Evolutionary conservation across 495 filamentous ascomycete genomes (phyloP).

Genomic region (Glarea lozoyensis): DNA sequence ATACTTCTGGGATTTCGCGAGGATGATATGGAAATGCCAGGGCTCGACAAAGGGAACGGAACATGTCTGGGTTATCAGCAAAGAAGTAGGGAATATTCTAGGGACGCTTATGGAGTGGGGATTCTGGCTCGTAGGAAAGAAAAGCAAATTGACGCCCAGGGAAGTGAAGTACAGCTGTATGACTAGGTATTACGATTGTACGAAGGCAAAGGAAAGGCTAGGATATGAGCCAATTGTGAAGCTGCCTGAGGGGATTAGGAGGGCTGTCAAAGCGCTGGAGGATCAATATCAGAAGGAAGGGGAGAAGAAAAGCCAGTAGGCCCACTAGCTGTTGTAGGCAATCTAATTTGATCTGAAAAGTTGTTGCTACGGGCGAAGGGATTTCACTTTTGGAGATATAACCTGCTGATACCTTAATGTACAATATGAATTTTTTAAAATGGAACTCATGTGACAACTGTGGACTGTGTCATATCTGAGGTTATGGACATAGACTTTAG

Average conservation of each 20-base stretch:
- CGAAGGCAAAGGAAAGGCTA: constrained; percentile 73
- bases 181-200: constrained; percentile 75
- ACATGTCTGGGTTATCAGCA: constrained; percentile 60
- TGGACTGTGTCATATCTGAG: too few relatives aligned
- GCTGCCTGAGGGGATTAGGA: constrained; percentile 64
- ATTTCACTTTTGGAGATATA: too few relatives aligned
- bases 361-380: too few relatives aligned
- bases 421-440: too few relatives aligned
- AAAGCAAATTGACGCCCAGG: constrained; percentile 64
- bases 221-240: constrained; percentile 68
- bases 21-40: constrained; percentile 67
- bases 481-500: background rate
- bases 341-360: too few relatives aligned
- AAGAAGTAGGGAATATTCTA: constrained; percentile 52
- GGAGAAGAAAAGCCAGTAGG: constrained; percentile 18
- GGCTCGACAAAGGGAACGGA: constrained; percentile 54
- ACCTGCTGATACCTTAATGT: too few relatives aligned
- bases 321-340: too few relatives aligned
- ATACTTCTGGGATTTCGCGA: constrained; percentile 93
- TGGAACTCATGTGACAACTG: too few relatives aligned
- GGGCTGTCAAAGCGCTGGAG: constrained; percentile 57
- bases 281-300: constrained; percentile 39
- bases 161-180: constrained; percentile 71
- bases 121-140: constrained; percentile 58
- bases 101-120: constrained; percentile 63